These are phyloP conservation scores for Nelumbo lutea DNA, from an alignment of 164 flowering plant species.

Conservation along the genomic window DNA sequence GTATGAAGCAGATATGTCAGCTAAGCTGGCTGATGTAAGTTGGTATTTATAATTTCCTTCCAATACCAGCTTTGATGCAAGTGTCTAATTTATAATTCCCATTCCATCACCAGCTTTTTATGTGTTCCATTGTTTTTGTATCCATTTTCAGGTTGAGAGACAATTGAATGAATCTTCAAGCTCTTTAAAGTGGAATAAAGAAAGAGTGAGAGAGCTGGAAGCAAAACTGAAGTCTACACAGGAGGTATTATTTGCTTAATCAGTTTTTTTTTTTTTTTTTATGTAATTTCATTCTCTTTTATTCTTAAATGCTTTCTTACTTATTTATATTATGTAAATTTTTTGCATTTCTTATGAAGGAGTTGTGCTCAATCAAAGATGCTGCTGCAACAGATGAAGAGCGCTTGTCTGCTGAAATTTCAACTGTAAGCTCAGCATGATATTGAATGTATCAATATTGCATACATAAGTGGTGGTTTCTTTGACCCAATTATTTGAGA, in stretches of 20 bases:
- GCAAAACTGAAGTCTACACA: constrained; percentile 53
- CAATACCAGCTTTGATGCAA: too few species aligned
- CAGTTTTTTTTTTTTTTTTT: background rate
- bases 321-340: background rate
- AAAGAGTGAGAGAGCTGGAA: constrained; percentile 68
- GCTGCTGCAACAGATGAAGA: constrained; percentile 64
- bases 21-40: constrained; percentile 70
- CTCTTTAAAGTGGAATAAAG: constrained; percentile 61
- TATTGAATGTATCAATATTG: background rate
- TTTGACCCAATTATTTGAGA: background rate
- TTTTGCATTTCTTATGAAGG: constrained; percentile 32
- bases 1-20: constrained; percentile 72
- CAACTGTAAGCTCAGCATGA: constrained; percentile 50
- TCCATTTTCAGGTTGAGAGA: constrained; percentile 50
- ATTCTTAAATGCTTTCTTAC: background rate
- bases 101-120: background rate
- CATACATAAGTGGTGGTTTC: background rate
- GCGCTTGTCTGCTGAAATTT: constrained; percentile 57
- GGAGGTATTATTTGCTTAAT: constrained; percentile 37
- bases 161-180: constrained; percentile 54
- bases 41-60: background rate
- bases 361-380: constrained; percentile 58
- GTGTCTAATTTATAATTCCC: background rate
- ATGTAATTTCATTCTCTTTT: background rate
- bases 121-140: background rate